Base-by-base conservation (phyloP, 202 grass and related monocot genomes). In the Thinopyrum obtusiflorum region DNA sequence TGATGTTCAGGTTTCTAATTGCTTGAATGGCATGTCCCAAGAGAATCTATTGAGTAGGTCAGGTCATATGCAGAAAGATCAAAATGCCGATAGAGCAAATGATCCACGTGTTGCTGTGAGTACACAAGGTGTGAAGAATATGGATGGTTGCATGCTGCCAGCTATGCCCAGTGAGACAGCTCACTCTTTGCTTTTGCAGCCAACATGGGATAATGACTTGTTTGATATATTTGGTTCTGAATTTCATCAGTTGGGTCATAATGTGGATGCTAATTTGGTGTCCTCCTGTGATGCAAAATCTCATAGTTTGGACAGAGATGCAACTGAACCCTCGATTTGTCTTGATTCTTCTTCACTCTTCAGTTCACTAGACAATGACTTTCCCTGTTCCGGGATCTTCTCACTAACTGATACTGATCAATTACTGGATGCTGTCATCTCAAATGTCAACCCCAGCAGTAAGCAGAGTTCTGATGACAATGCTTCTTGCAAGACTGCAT, bases 361-460 rank as follows among this genome's bases (percentile, higher is more conserved):
- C 80, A 89, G 85, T 89, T 92, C 86, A 68, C 64, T 87, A 81
- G 87, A 86, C 35, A 91, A 87, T 46, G 86, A 90, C n/a, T 64
- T 84, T 60, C 67, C 87, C 37, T 84, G 65, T 83, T 95, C 91
- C 84, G 91, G 83, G 78, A 84, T 88, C 21, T 95, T 98, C 69
- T 91, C 91, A 32, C 79, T 87, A 83, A 89, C 88, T 74, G 79
- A 90, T 65, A 89, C 81, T 61, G 95, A 98, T 76, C 95, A 98
- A 80, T 82, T 98, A 87, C 78, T 98, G 75, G 95, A 98, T 89
- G 95, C 95, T 75, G 86, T 98, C 80, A 89, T 98, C 66, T 93
- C 91, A 80, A 98, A 90, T 40, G 82, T 95, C 62, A 98, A 93
- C 78, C 82, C 83, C 40, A 66, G 83, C 82, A 75, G 81, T 40